Evolutionary conservation across 2,329 filamentous ascomycete genomes (phyloP), one percentile per base, ranked within the genome.

Genomic region (Hymenotorrendiella dingleyae): DNA sequence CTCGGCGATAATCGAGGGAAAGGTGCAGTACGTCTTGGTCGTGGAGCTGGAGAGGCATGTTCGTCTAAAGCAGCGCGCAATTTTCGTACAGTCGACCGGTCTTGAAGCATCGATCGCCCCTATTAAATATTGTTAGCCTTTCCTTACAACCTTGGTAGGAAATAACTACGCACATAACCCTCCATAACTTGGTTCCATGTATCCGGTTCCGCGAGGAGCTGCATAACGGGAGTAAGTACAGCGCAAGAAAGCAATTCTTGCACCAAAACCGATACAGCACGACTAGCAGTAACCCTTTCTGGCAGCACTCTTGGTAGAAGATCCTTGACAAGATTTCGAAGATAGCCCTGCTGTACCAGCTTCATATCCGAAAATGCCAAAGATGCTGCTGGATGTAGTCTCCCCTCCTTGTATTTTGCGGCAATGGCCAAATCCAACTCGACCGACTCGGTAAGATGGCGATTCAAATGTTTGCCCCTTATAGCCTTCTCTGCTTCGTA

Each of bases 121-220:
- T 83, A 35, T 22, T 34, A 37, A n/a, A 17, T 16, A 12, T 55
- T 21, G 58, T 46, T 35, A 38, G 26, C 21, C 17, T 14, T n/a
- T 12, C n/a, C n/a, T n/a, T n/a, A n/a, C n/a, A n/a, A n/a, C n/a
- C n/a, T n/a, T n/a, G n/a, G n/a, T n/a, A n/a, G n/a, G n/a, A n/a
- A n/a, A 35, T 10, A n/a, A 16, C 30, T 52, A 48, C 64, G 58
- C 52, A 65, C 82, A 64, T 84, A 88, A 43, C 83, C 90, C 64
- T 97, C 91, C 74, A 97, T 88, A 46, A 95, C 66, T 63, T 96
- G 90, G 58, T 98, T 97, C 91, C 91, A 98, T 7, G 85, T 94
- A 67, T 98, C 94, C 1, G 94, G 90, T 54, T 98, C 91, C 4
- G 86, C 79, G 14, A 98, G 69, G 48, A 89, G 70, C 55, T 84